phyloP scores from a whole-genome alignment of 805 yeast species.

The Komagataella mondaviorum region DNA sequence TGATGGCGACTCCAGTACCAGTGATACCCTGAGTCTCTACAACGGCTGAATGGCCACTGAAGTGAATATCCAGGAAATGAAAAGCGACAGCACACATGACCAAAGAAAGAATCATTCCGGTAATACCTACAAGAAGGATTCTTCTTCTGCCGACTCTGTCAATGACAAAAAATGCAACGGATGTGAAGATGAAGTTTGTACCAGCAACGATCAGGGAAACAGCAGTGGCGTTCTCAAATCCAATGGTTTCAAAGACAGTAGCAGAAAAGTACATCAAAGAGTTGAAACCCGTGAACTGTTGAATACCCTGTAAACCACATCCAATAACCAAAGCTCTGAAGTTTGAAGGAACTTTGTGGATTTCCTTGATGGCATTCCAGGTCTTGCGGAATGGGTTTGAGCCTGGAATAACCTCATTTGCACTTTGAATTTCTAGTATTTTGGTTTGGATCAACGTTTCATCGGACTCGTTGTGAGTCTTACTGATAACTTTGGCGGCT shows the following conservation, averaged over 20 bases:
- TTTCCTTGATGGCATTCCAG: conserved; percentile 46
- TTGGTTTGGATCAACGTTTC: conserved; percentile 52
- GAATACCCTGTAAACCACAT: conserved; percentile 91
- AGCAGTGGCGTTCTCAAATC: conserved; percentile 83
- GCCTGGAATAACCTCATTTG: conserved; percentile 34
- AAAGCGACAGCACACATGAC: conserved; percentile 81
- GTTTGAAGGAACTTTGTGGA: conserved; percentile 64
- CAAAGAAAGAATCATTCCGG: conserved; percentile 71
- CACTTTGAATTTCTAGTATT: conserved; percentile 46
- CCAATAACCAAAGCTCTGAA: conserved; percentile 82
- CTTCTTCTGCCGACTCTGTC: conserved; percentile 83
- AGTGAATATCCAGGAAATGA: conserved; percentile 64
- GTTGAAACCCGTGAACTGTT: conserved; percentile 94
- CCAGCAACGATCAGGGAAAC: conserved; percentile 91
- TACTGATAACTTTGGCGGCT: conserved; percentile 55
- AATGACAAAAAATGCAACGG: conserved; percentile 74
- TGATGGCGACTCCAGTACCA: conserved; percentile 82
- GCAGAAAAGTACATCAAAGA: conserved; percentile 92
- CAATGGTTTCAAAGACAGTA: conserved; percentile 84
- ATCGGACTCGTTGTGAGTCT: conserved; percentile 50
- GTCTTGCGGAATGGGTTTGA: conserved; percentile 31
- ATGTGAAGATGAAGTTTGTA: conserved; percentile 82
- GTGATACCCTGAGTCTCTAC: conserved; percentile 33
- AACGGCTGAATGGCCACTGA: conserved; percentile 32
- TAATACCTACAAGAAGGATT: conserved; percentile 67